Conservation (phyloP, 441 rosid species). For the Eugenia klotzschiana region DNA sequence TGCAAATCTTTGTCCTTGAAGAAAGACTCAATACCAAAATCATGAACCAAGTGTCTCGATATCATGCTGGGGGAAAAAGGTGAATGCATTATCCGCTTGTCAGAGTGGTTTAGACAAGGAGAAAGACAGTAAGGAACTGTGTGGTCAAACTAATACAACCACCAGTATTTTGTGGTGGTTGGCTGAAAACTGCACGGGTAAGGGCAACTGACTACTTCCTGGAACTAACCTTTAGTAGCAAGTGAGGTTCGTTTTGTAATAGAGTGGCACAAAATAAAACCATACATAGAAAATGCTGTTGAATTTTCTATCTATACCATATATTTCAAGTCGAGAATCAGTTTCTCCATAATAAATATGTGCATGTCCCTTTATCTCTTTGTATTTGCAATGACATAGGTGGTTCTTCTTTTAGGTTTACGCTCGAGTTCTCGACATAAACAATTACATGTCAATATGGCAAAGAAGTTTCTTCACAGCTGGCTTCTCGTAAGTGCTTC, state of each 20-base stretch:
- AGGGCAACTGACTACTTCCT: not conserved
- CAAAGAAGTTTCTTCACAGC: not conserved
- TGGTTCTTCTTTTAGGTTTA: not conserved
- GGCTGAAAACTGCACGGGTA: not conserved
- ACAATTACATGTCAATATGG: not conserved
- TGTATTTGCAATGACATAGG: not conserved
- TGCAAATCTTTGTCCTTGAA: not conserved
- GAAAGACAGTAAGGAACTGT: not conserved
- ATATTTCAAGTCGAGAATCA: not conserved
- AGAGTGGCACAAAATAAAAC: not conserved
- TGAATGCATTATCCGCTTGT: not conserved
- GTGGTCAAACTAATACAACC: not conserved
- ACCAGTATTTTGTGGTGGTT: not conserved
- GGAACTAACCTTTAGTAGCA: not conserved
- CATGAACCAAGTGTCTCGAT: not conserved
- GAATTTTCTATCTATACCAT: not conserved
- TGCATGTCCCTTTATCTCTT: not conserved
- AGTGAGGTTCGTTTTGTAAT: not conserved
- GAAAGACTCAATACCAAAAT: not conserved
- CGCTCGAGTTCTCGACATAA: not conserved
- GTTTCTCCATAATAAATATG: not conserved
- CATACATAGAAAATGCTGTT: not conserved
- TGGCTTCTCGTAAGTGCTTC: not conserved
- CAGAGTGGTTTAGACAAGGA: not conserved
- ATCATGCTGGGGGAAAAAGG: not conserved